phyloP scores from a whole-genome alignment of 768 basidiomycete genomes.

The Mycena crocata region DNA sequence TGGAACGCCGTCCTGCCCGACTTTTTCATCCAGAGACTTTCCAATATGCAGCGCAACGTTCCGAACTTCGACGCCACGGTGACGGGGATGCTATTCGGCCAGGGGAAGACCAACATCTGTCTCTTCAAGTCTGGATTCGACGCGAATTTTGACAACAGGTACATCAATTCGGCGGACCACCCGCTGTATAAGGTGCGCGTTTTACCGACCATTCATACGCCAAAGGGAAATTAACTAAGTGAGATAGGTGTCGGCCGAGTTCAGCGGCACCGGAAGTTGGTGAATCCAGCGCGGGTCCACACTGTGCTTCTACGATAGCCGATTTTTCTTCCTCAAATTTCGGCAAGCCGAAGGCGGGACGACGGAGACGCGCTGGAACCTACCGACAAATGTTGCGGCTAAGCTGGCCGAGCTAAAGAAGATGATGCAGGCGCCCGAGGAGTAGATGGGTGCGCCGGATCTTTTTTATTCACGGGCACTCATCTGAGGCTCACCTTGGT shows the following conservation, averaged over 20 bases:
- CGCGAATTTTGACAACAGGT: not conserved
- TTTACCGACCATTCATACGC: not conserved
- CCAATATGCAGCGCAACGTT: not conserved
- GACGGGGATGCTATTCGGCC: not conserved
- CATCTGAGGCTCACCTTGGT: too few species aligned
- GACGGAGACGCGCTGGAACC: not conserved
- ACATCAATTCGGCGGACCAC: not conserved
- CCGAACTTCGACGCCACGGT: not conserved
- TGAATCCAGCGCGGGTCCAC: not conserved
- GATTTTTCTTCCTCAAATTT: not conserved
- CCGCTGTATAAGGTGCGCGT: not conserved
- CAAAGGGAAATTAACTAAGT: not conserved
- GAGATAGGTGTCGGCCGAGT: not conserved
- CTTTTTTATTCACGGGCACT: too few species aligned
- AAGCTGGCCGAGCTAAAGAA: not conserved
- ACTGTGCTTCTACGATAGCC: conserved; percentile 5
- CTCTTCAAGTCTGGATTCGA: not conserved
- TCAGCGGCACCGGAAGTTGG: not conserved
- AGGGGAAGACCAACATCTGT: not conserved
- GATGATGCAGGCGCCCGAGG: not conserved
- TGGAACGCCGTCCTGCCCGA: not conserved
- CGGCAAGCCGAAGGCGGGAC: not conserved
- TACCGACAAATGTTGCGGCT: not conserved
- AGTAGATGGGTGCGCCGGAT: too few species aligned
- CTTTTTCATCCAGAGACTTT: not conserved